Percentiles rank a stretch among this genome's conserved stretches.
These are phyloP conservation scores for Phytophthora uliginosa DNA, from an alignment of 352 stramenopile genomes.

Conservation along the genomic window DNA sequence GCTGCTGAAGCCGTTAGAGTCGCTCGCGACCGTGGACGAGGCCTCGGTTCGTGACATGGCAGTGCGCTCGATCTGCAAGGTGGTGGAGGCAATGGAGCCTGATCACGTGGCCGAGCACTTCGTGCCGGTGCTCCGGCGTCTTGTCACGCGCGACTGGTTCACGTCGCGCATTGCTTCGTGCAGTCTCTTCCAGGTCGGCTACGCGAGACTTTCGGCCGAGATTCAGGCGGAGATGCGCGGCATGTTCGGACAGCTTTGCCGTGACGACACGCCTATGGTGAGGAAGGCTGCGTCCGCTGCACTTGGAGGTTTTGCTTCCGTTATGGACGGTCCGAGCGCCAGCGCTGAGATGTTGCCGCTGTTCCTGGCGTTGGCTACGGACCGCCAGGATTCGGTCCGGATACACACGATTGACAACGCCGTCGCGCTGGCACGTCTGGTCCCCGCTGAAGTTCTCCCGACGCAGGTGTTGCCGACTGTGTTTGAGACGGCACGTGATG, in stretches of 20 bases:
- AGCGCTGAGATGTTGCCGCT: constrained; percentile 85
- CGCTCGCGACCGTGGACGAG: constrained; percentile 95
- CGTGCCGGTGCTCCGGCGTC: constrained; percentile 92
- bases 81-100: constrained; percentile 89
- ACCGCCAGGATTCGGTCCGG: constrained; percentile 97
- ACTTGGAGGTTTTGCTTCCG: constrained; percentile 89
- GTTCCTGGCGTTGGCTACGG: constrained; percentile 85
- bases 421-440: constrained; percentile 93
- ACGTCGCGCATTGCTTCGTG: constrained; percentile 90
- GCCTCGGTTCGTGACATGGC: constrained; percentile 95
- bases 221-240: constrained; percentile 86
- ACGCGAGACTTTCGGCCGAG: constrained; percentile 59
- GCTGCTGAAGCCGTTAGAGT: constrained; percentile 96
- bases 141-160: constrained; percentile 97
- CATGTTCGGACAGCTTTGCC: constrained; percentile 96
- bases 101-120: constrained; percentile 93
- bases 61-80: constrained; percentile 89
- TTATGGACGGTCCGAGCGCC: constrained; percentile 73
- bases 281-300: constrained; percentile 92
- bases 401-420: constrained; percentile 99
- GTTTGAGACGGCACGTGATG: constrained; percentile 94
- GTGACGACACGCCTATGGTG: constrained; percentile 98
- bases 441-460: constrained; percentile 74
- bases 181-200: constrained; percentile 85
- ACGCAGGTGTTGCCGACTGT: constrained; percentile 92